A percentile compares a stretch with the other conserved stretches of the same genome.
These are phyloP conservation scores for Xylaria telfairii DNA, from an alignment of 495 filamentous ascomycete species.

Conservation along the genomic window DNA sequence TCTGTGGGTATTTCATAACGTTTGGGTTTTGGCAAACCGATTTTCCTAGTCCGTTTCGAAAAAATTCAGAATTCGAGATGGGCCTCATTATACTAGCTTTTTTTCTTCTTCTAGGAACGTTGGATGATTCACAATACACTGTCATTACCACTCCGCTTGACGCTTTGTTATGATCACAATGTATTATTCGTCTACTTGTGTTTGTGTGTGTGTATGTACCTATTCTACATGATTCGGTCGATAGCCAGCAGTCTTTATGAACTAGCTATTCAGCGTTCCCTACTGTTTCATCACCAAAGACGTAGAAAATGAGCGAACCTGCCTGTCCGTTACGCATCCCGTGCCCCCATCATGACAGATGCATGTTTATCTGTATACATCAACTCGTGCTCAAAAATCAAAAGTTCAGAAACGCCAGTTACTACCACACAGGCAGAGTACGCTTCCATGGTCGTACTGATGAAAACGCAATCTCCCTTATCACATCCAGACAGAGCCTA, in stretches of 20 bases:
- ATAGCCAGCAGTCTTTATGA: not conserved
- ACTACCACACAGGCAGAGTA: not conserved
- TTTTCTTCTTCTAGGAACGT: not conserved
- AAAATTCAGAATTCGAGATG: not conserved
- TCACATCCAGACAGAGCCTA: too few relatives aligned
- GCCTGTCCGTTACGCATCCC: not conserved
- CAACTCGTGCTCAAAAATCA: not conserved
- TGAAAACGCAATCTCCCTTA: too few relatives aligned
- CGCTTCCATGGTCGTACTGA: too few relatives aligned
- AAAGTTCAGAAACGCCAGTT: not conserved
- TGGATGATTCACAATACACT: conserved; percentile 12
- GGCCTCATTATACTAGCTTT: not conserved
- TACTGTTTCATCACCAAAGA: not conserved
- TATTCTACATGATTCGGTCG: conserved; percentile 17
- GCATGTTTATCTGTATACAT: not conserved
- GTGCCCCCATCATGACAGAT: not conserved
- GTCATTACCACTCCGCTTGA: not conserved
- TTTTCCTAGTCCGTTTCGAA: not conserved
- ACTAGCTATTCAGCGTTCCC: not conserved
- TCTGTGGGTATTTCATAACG: not conserved
- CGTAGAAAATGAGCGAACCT: conserved; percentile 13
- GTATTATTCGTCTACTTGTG: conserved; percentile 10
- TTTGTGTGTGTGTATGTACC: not conserved
- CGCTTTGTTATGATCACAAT: not conserved
- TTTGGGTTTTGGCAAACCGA: conserved; percentile 1